Base-by-base conservation (phyloP, 2,329 filamentous ascomycete genomes). In the Plectosphaerella cucumerina region DNA sequence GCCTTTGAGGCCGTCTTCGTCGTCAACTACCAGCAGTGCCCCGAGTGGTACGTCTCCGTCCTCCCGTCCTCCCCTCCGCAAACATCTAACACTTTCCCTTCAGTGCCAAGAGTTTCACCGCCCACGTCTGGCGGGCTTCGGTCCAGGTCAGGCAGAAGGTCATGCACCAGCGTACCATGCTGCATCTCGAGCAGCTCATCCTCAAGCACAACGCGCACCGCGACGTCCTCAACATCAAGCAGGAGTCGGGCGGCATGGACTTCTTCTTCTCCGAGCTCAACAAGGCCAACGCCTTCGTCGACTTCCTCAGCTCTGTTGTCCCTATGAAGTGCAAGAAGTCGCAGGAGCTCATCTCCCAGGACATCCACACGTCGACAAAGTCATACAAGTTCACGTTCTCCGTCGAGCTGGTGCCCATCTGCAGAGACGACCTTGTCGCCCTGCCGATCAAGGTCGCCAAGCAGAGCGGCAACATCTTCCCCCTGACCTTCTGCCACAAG, bases 131-230 rank as follows among this genome's bases (percentile, higher is more conserved):
- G 93, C 80, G 90, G 60, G 93, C 94, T 1, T 86, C 84, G 53
- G 92, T 97, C 8, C 95, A 99, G 74, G 90, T 99, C 50, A 86
- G 94, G 56, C 94, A 99, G 69, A 97, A 97, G 74, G 94, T 99
- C 37, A 84, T 89, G 5, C 94, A 99, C 74, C 99, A 97, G 82
- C 80, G 94, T 61, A 82, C 79, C 1, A 82, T 82, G 59, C 61
- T 82, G 44, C 79, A 76, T 65, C 84, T 97, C 34, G 94, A 97
- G 70, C 93, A 99, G 76, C 79, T 97, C 51, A 96, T 99, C 60
- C 77, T 99, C 60, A 97, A 97, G 76, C 91, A 97, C 68, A 82
- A 83, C 50, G 94, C 93, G 4, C 92, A 96, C 69, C 82, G 84
- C 58, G 92, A 99, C 60, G 94, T 93, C 1, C 92, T 97, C 71